Evolutionary conservation across 1,284 basidiomycete genomes (phyloP), one percentile per base, ranked within the genome.

Genomic region (Schizophyllum commune): DNA sequence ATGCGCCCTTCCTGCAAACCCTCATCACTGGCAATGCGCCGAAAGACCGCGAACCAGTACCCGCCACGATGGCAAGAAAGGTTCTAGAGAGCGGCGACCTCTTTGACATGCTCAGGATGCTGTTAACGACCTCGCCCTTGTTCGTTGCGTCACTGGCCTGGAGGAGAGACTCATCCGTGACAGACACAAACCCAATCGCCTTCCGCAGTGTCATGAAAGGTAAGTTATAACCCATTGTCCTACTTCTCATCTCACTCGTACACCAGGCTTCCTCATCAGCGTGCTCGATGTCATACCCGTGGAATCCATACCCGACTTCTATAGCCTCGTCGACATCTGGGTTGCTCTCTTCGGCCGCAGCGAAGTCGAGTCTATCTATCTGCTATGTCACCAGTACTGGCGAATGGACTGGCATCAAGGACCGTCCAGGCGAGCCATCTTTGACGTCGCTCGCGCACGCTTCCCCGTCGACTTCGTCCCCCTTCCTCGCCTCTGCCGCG

Each of bases 201-300:
- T 93, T 88, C 72, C 84, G 92, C 32, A 89, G 91, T 20, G 85
- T 94, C 17, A 69, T 94, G 61, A 94, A 94, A 81, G 91, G 93
- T 89, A 57, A 32, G 33, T 57, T 19, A 19, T 20, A 0, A 13
- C 55, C 32, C 60, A 56, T 51, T 33, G 55, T 27, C n/a, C 13
- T 33, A 17, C 27, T 2, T 47, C 59, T 51, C 13, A 34, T 61
- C 58, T 60, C 57, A 54, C 39, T 34, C 55, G 62, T 69, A 65
- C 27, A 20, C 57, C 68, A 88, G 89, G 89, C 55, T 79, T 92
- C 47, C 62, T 92, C 21, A 84, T 91, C 61, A 80, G 84, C 1
- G 77, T 93, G 20, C 80, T 88, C 17, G 91, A 93, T 65, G 79
- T 93, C 5, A 77, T 88, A 9, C 83, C 86, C 1, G 81, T 91